These are phyloP conservation scores for Royoungia palumana DNA, from an alignment of 768 basidiomycete species.

Conservation along the genomic window DNA sequence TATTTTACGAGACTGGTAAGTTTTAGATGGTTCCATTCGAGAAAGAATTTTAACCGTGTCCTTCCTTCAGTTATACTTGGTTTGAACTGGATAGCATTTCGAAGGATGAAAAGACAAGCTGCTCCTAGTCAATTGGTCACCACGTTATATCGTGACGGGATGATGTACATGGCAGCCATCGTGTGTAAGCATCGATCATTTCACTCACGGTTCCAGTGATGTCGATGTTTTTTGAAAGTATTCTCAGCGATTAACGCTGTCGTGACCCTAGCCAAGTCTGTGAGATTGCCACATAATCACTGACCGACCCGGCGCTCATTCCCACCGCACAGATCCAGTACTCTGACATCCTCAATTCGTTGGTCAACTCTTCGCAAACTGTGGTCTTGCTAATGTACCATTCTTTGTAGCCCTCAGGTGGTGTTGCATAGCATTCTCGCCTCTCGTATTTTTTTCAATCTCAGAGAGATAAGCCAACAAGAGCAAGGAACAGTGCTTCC, in stretches of 20 bases:
- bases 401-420: slow-evolving; percentile 17
- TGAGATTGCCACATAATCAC: too few relatives aligned
- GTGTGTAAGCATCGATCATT: slow-evolving; percentile 3
- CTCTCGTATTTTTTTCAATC: slow-evolving; percentile 25
- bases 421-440: slow-evolving; percentile 23
- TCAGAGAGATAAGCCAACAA: slow-evolving; percentile 11
- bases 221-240: slow-evolving; percentile 1
- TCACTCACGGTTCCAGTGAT: not conserved
- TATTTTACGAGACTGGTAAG: slow-evolving; percentile 17
- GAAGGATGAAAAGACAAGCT: slow-evolving; percentile 9
- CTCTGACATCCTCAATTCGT: slow-evolving; percentile 17
- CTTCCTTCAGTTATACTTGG: slow-evolving; percentile 11
- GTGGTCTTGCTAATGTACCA: not conserved
- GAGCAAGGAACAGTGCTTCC: not conserved
- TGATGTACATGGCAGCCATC: slow-evolving; percentile 18
- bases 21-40: not conserved
- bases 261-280: slow-evolving; percentile 3
- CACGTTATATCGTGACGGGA: slow-evolving; percentile 18
- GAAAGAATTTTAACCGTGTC: not conserved
- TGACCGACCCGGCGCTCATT: not conserved
- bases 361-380: not conserved
- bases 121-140: slow-evolving; percentile 7
- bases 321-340: slow-evolving; percentile 9
- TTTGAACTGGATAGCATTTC: slow-evolving; percentile 17
- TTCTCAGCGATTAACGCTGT: slow-evolving; percentile 16